These are phyloP conservation scores for Corylus heterophylla DNA, from an alignment of 306 rosid species.

Conservation along the genomic window DNA sequence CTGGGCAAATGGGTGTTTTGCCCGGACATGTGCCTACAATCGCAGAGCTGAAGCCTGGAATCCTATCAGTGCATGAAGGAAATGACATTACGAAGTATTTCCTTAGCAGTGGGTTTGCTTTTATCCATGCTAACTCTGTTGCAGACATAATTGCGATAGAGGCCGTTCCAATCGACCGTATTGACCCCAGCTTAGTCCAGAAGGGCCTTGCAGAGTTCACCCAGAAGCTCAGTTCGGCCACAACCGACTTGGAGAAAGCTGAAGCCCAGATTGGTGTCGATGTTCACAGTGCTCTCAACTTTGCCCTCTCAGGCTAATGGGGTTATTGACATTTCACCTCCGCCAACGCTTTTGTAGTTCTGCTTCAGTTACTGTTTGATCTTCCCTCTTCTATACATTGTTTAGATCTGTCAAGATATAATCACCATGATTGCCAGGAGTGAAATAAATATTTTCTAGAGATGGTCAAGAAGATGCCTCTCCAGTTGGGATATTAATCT, in stretches of 20 bases:
- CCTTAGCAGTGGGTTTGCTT: slow-evolving; percentile 20
- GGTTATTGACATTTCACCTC: neutral
- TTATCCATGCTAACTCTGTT: slow-evolving; percentile 14
- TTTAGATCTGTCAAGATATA: neutral
- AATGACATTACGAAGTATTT: slow-evolving; percentile 21
- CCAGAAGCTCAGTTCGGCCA: slow-evolving; percentile 87
- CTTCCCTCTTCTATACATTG: neutral
- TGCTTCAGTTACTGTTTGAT: neutral
- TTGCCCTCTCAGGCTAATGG: slow-evolving; percentile 68
- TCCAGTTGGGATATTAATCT: neutral
- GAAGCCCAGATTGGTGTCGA: slow-evolving; percentile 98
- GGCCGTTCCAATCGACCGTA: slow-evolving; percentile 51
- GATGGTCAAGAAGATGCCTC: neutral
- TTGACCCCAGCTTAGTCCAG: slow-evolving; percentile 75
- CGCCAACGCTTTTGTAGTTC: neutral
- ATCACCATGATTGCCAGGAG: neutral
- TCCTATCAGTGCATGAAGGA: slow-evolving; percentile 10
- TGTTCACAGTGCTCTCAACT: slow-evolving; percentile 82
- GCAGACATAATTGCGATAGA: slow-evolving; percentile 8
- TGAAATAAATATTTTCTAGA: neutral
- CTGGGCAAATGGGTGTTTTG: slow-evolving; percentile 20
- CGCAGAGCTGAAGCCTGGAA: slow-evolving; percentile 10
- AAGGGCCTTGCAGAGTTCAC: slow-evolving; percentile 93
- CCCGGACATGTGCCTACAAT: slow-evolving; percentile 15
- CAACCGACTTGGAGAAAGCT: slow-evolving; percentile 95